Percentiles rank a stretch among this genome's conserved stretches.
Conservation (phyloP, 2,329 filamentous ascomycete species). For the Fusarium odoratissimum region DNA sequence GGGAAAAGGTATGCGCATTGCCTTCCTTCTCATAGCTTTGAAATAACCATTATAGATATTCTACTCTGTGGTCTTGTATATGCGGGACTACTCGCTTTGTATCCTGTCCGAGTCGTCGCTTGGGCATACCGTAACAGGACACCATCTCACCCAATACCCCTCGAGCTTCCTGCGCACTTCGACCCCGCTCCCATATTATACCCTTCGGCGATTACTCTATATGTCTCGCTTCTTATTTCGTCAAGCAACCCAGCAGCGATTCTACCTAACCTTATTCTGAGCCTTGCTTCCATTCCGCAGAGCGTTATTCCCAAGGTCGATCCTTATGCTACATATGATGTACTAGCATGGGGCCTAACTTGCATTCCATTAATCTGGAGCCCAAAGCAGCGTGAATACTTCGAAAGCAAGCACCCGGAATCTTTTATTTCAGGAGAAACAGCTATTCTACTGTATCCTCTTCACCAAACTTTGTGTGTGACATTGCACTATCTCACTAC, state of each 20-base stretch:
- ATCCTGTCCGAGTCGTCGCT: slow-evolving; percentile 69
- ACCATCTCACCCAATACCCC: slow-evolving; percentile 53
- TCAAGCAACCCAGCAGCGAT: slow-evolving; percentile 70
- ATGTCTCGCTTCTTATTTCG: slow-evolving; percentile 80
- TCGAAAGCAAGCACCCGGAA: slow-evolving; percentile 50
- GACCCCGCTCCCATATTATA: slow-evolving; percentile 94
- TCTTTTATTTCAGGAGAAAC: slow-evolving; percentile 64
- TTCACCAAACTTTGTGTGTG: slow-evolving; percentile 81
- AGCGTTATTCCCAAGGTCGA: slow-evolving; percentile 75
- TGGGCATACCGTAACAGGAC: slow-evolving; percentile 59
- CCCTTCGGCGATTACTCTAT: slow-evolving; percentile 78
- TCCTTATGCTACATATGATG: slow-evolving; percentile 67
- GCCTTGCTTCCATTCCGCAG: slow-evolving; percentile 80
- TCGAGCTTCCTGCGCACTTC: slow-evolving; percentile 78
- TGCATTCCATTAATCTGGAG: slow-evolving; percentile 70
- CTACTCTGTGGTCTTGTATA: slow-evolving; percentile 52
- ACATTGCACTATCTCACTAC: slow-evolving; percentile 85
- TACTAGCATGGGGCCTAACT: slow-evolving; percentile 83
- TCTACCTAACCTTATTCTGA: slow-evolving; percentile 84
- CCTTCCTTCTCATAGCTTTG: not conserved
- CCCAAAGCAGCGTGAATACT: slow-evolving; percentile 22
- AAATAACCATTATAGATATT: slow-evolving; percentile 54
- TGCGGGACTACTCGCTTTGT: slow-evolving; percentile 59
- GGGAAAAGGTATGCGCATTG: slow-evolving; percentile 58
- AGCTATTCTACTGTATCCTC: slow-evolving; percentile 77